These are phyloP conservation scores for Polyporus tsugae DNA, from an alignment of 1,284 basidiomycete genomes.

Conservation along the genomic window DNA sequence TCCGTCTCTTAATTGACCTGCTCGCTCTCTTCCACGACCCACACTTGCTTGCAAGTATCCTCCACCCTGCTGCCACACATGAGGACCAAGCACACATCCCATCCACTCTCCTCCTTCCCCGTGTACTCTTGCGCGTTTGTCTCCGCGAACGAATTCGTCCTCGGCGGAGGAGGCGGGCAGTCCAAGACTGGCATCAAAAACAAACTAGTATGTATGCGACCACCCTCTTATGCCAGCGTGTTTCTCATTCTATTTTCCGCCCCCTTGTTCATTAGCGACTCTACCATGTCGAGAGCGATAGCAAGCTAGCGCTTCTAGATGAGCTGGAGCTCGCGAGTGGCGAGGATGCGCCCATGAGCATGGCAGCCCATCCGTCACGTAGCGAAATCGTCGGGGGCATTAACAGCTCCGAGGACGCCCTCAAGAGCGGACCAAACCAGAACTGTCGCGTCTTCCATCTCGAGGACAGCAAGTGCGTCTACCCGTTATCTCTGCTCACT, in stretches of 20 bases:
- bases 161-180: constrained; percentile 91
- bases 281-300: constrained; percentile 71
- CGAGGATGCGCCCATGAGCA: constrained; percentile 95
- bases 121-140: constrained; percentile 91
- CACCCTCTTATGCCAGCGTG: neutral
- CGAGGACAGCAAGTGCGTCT: constrained; percentile 63
- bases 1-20: neutral
- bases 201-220: constrained; percentile 72
- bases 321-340: constrained; percentile 81
- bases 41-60: neutral
- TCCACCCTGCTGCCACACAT: constrained; percentile 48
- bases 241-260: neutral
- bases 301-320: constrained; percentile 64
- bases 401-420: constrained; percentile 74
- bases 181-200: constrained; percentile 89
- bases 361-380: constrained; percentile 71
- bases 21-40: neutral
- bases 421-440: constrained; percentile 76
- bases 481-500: neutral
- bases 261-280: constrained; percentile 58
- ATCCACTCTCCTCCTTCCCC: constrained; percentile 81
- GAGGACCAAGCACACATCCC: constrained; percentile 82
- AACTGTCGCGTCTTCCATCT: constrained; percentile 82
- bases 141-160: constrained; percentile 74
- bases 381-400: constrained; percentile 81